Evolutionary conservation across 148 eudicot species (phyloP).

Genomic region (Limonium bicolor): DNA sequence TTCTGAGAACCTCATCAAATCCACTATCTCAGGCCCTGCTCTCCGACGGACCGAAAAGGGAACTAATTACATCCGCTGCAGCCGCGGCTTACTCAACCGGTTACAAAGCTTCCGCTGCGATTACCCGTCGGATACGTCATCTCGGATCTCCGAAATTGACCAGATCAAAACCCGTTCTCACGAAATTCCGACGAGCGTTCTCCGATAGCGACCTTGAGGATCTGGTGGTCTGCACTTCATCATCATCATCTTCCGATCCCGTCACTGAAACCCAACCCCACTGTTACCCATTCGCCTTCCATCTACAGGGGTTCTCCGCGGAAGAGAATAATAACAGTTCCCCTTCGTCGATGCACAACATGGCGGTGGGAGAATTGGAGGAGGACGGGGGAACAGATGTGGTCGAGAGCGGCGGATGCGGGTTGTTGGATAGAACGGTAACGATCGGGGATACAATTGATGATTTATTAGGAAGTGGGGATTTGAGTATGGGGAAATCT

Average conservation of each 20-base stretch:
- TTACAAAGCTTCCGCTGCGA: neutral
- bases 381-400: neutral
- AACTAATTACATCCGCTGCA: neutral
- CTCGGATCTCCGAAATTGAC: neutral
- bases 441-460: slow-evolving; percentile 3
- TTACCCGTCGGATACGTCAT: too few relatives aligned
- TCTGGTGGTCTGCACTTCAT: neutral
- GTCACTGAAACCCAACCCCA: too few relatives aligned
- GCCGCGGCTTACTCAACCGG: neutral
- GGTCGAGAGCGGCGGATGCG: neutral
- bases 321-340: neutral
- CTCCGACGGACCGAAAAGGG: slow-evolving; percentile 1
- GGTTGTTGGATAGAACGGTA: neutral
- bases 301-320: neutral
- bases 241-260: neutral
- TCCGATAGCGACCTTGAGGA: slow-evolving; percentile 1
- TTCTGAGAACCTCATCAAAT: slow-evolving; percentile 1
- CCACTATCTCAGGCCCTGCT: slow-evolving; percentile 3
- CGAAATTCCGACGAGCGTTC: neutral
- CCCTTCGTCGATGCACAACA: neutral
- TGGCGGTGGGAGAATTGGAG: neutral
- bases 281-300: too few relatives aligned
- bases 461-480: neutral
- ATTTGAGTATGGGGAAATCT: slow-evolving; percentile 1
- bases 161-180: neutral